phyloP scores from a whole-genome alignment of 345 rosid genomes.

The Bretschneidera sinensis region DNA sequence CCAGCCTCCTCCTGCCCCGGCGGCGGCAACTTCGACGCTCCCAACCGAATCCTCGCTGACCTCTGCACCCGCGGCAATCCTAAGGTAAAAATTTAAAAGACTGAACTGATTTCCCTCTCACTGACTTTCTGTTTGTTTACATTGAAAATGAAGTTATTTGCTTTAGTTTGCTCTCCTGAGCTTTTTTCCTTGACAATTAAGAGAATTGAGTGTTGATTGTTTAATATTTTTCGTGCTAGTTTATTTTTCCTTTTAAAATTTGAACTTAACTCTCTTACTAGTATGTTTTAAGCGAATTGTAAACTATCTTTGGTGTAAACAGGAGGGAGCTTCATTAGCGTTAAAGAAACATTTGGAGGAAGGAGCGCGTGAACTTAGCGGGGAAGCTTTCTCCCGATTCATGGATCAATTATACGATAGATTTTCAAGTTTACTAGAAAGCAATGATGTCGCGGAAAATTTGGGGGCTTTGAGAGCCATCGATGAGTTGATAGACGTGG shows the following conservation, averaged over 20 bases:
- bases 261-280: too few species aligned
- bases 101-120: background rate
- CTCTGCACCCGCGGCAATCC: slow-evolving; percentile 76
- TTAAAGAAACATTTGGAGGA: slow-evolving; percentile 85
- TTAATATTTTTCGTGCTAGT: too few species aligned
- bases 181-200: too few species aligned
- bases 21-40: slow-evolving; percentile 70
- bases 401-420: slow-evolving; percentile 86
- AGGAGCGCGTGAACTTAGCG: slow-evolving; percentile 78
- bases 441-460: slow-evolving; percentile 76
- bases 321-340: slow-evolving; percentile 87
- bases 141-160: background rate
- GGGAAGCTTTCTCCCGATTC: slow-evolving; percentile 83
- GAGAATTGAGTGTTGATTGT: too few species aligned
- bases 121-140: slow-evolving; percentile 12
- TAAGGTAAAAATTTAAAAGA: slow-evolving; percentile 40
- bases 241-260: too few species aligned
- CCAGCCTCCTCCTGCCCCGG: slow-evolving; percentile 39
- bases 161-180: too few species aligned
- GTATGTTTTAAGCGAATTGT: too few species aligned
- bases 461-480: slow-evolving; percentile 88
- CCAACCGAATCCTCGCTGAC: slow-evolving; percentile 76
- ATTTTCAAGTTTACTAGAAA: slow-evolving; percentile 62
- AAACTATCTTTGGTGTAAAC: background rate
- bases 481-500: slow-evolving; percentile 88